These are phyloP conservation scores for Neospermospora avenae DNA, from an alignment of 2,329 filamentous ascomycete genomes.

Conservation along the genomic window DNA sequence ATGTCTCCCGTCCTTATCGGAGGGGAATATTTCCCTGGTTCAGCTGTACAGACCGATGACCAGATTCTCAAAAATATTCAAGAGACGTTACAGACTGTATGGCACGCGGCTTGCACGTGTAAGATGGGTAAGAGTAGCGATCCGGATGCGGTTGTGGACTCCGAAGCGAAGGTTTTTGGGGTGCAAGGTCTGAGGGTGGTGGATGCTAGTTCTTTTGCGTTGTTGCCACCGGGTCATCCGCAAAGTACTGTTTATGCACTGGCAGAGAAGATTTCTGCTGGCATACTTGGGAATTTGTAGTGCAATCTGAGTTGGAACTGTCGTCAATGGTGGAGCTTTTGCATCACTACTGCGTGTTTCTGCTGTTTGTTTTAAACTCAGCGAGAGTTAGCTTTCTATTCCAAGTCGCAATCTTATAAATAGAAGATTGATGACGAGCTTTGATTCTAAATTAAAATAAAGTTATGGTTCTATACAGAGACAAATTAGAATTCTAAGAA, in stretches of 20 bases:
- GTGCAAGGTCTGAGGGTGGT: constrained; percentile 26
- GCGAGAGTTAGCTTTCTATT: too few species aligned
- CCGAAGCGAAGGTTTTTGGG: constrained; percentile 25
- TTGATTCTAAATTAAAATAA: too few species aligned
- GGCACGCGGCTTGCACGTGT: constrained; percentile 54
- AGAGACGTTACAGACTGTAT: constrained; percentile 36
- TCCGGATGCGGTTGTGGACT: constrained; percentile 32
- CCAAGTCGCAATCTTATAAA: too few species aligned
- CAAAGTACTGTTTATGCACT: constrained; percentile 41
- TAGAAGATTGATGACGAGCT: too few species aligned
- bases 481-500: too few species aligned
- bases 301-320: too few species aligned
- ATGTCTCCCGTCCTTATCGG: constrained; percentile 20
- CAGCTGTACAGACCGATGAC: constrained; percentile 19
- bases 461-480: too few species aligned
- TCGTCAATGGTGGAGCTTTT: too few species aligned
- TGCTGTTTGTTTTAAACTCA: too few species aligned
- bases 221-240: constrained; percentile 41
- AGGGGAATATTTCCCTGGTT: constrained; percentile 23
- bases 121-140: constrained; percentile 51
- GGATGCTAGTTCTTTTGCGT: constrained; percentile 25
- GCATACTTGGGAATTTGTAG: not conserved
- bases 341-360: too few species aligned
- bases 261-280: constrained; percentile 41
- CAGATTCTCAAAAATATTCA: constrained; percentile 24